Conservation (phyloP, 2,329 filamentous ascomycete genomes). For the Aureobasidium uvarum region DNA sequence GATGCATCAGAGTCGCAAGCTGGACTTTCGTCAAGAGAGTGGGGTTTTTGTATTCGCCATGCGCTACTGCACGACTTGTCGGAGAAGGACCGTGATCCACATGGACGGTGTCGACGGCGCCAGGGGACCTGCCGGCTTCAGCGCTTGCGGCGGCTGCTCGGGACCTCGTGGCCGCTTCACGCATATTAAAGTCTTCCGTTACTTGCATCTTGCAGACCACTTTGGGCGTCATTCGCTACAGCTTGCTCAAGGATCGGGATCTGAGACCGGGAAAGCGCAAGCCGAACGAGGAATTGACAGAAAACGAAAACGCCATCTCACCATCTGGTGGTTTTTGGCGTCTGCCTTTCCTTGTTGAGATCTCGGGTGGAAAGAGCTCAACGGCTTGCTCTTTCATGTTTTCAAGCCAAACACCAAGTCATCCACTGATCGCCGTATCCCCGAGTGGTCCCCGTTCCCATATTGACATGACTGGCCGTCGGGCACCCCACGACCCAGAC, state of each 20-base stretch:
- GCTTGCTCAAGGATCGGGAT: not conserved
- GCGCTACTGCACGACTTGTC: constrained; percentile 9
- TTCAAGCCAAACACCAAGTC: not conserved
- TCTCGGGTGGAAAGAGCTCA: not conserved
- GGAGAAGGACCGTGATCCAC: constrained; percentile 6
- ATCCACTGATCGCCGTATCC: not conserved
- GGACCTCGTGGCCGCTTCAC: not conserved
- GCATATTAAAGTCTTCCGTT: constrained; percentile 17
- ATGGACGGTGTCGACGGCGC: constrained; percentile 5
- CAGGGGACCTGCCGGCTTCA: constrained; percentile 1
- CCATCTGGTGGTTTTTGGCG: not conserved
- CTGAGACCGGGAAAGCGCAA: not conserved
- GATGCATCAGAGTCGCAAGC: not conserved
- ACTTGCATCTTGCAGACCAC: constrained; percentile 9
- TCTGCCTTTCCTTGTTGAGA: not conserved
- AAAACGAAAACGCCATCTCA: not conserved
- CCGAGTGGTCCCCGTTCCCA: not conserved
- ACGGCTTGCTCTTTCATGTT: not conserved
- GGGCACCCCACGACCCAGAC: not conserved
- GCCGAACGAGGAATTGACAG: not conserved
- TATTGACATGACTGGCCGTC: not conserved
- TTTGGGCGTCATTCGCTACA: not conserved
- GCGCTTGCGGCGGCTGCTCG: not conserved
- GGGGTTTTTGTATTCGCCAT: not conserved
- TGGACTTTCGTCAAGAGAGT: not conserved